Percentiles rank a stretch among this genome's conserved stretches.
These are phyloP conservation scores for Cyclaneusma minus DNA, from an alignment of 2,329 filamentous ascomycete genomes.

Conservation along the genomic window DNA sequence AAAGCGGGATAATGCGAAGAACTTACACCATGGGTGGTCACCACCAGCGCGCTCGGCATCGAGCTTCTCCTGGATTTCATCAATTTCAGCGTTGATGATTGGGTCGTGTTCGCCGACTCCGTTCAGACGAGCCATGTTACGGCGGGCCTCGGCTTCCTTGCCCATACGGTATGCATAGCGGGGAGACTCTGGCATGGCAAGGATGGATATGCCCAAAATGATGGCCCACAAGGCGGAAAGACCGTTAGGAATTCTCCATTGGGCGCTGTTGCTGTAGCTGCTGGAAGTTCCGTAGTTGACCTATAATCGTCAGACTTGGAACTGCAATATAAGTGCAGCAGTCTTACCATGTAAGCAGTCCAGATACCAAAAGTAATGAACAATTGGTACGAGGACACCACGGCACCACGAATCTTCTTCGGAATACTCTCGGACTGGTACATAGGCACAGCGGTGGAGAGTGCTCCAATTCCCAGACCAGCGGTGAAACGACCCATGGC, in stretches of 20 bases:
- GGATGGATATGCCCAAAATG: slow-evolving; percentile 31
- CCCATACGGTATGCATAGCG: slow-evolving; percentile 33
- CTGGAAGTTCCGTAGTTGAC: slow-evolving; percentile 45
- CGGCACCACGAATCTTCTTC: slow-evolving; percentile 44
- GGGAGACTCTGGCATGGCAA: slow-evolving; percentile 38
- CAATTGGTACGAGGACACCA: slow-evolving; percentile 51
- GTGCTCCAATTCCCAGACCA: slow-evolving; percentile 47
- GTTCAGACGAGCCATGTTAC: slow-evolving; percentile 28
- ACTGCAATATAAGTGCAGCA: neutral
- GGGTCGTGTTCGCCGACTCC: slow-evolving; percentile 23
- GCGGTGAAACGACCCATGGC: slow-evolving; percentile 50
- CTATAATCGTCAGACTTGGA: slow-evolving; percentile 7
- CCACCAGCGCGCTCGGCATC: slow-evolving; percentile 27
- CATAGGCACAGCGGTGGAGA: slow-evolving; percentile 51
- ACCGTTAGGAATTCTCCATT: slow-evolving; percentile 48
- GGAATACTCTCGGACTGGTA: slow-evolving; percentile 54
- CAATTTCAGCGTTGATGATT: slow-evolving; percentile 30
- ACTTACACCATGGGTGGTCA: slow-evolving; percentile 20
- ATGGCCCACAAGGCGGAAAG: slow-evolving; percentile 40
- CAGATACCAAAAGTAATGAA: slow-evolving; percentile 56
- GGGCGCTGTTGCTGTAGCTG: slow-evolving; percentile 24
- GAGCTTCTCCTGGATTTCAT: slow-evolving; percentile 34
- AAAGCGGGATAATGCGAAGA: too few relatives aligned
- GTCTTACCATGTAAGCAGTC: slow-evolving; percentile 32
- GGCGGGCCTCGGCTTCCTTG: slow-evolving; percentile 29